Evolutionary conservation across 2,329 filamentous ascomycete genomes (phyloP).

Genomic region (Penicillium sp.): DNA sequence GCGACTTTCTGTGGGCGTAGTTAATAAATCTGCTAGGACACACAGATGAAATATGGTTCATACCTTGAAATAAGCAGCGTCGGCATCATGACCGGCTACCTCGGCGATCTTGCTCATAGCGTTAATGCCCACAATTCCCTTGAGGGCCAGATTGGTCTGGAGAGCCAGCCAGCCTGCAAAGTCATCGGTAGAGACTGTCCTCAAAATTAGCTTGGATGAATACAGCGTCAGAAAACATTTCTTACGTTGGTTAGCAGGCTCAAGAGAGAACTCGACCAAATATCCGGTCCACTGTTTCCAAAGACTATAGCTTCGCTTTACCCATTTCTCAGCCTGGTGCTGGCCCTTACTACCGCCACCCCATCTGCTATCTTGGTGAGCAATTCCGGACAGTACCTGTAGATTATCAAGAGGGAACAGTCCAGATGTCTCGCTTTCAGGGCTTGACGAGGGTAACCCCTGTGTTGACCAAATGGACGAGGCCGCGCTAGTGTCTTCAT

Average conservation of each 20-base stretch:
- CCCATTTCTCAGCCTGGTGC: constrained; percentile 62
- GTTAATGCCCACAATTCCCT: constrained; percentile 78
- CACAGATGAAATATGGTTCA: not conserved
- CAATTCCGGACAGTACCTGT: constrained; percentile 52
- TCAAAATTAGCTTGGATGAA: constrained; percentile 3
- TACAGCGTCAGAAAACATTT: not conserved
- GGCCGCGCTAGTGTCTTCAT: constrained; percentile 56
- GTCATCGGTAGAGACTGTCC: constrained; percentile 72
- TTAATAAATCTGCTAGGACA: constrained; percentile 2
- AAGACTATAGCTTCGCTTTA: constrained; percentile 67
- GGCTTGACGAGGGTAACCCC: constrained; percentile 27
- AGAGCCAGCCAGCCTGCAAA: constrained; percentile 76
- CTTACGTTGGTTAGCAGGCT: constrained; percentile 69
- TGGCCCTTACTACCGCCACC: constrained; percentile 55
- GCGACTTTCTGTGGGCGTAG: constrained; percentile 52
- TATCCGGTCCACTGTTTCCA: constrained; percentile 79
- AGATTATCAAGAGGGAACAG: constrained; percentile 52
- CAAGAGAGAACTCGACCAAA: constrained; percentile 70
- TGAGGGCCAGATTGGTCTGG: constrained; percentile 79
- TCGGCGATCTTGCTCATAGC: constrained; percentile 72
- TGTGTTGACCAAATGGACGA: constrained; percentile 59
- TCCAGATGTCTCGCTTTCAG: constrained; percentile 27
- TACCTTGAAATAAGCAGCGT: constrained; percentile 59
- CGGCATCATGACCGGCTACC: constrained; percentile 57
- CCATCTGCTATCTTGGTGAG: constrained; percentile 63